phyloP scores from a whole-genome alignment of 1,139 yeast species.

The Lodderomyces parapsilosis region DNA sequence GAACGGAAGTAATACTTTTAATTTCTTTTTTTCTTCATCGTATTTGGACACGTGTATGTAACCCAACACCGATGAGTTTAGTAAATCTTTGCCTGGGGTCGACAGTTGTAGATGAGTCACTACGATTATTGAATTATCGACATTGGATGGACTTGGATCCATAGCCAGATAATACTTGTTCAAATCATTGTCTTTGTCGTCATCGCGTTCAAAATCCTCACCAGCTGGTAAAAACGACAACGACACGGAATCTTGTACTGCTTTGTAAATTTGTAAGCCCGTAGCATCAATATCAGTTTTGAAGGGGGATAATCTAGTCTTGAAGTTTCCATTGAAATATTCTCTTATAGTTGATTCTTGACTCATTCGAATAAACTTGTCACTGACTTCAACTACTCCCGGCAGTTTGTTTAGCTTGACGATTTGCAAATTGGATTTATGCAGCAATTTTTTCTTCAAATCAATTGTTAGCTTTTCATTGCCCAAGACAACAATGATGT shows the following conservation, averaged over 20 bases:
- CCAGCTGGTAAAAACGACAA: slow-evolving; percentile 48
- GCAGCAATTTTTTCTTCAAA: slow-evolving; percentile 54
- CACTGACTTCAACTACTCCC: slow-evolving; percentile 74
- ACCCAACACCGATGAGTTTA: slow-evolving; percentile 65
- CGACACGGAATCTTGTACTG: slow-evolving; percentile 36
- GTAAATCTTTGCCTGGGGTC: slow-evolving; percentile 43
- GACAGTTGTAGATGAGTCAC: slow-evolving; percentile 59
- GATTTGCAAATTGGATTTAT: slow-evolving; percentile 41
- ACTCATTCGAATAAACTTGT: slow-evolving; percentile 59
- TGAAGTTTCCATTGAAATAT: slow-evolving; percentile 80
- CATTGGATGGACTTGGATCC: slow-evolving; percentile 46
- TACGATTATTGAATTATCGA: slow-evolving; percentile 76
- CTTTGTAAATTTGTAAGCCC: slow-evolving; percentile 39
- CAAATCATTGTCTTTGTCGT: slow-evolving; percentile 28
- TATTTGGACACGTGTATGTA: slow-evolving; percentile 50
- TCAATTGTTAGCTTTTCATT: slow-evolving; percentile 67
- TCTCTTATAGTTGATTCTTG: slow-evolving; percentile 81
- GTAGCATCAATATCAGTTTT: slow-evolving; percentile 41
- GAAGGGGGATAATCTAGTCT: slow-evolving; percentile 72
- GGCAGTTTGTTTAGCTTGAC: slow-evolving; percentile 69
- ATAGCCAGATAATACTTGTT: slow-evolving; percentile 34
- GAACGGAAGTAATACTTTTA: slow-evolving; percentile 78
- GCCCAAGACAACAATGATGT: slow-evolving; percentile 58
- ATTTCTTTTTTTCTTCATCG: slow-evolving; percentile 66
- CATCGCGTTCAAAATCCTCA: slow-evolving; percentile 40